phyloP scores from a whole-genome alignment of 1,284 basidiomycete species.

The Omphalotus olearius region DNA sequence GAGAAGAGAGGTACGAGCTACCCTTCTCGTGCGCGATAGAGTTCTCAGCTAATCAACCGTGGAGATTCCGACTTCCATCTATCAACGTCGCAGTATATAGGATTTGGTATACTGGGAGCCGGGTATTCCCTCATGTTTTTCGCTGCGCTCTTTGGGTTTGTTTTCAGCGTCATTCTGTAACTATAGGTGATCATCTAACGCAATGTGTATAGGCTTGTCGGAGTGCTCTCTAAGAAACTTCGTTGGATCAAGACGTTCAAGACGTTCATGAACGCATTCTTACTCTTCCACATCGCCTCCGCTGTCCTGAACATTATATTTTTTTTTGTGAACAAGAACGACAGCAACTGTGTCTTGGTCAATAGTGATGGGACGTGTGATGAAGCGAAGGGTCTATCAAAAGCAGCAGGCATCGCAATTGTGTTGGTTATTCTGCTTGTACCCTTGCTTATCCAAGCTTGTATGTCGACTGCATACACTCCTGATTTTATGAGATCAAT shows the following conservation, averaged over 20 bases:
- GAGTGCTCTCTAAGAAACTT: conserved; percentile 10
- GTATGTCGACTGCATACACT: conserved; percentile 4
- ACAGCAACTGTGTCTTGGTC: conserved; percentile 2
- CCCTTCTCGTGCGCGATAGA: too few species aligned
- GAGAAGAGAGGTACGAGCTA: too few species aligned
- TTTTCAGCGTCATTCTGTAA: background rate
- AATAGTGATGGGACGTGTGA: conserved; percentile 7
- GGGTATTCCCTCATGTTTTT: conserved; percentile 8
- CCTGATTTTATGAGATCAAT: too few species aligned
- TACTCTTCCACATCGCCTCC: conserved; percentile 1
- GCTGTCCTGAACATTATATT: conserved; percentile 11
- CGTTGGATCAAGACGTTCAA: conserved; percentile 8
- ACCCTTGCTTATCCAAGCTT: conserved; percentile 11
- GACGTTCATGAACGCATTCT: conserved; percentile 2
- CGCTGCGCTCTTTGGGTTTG: conserved; percentile 10
- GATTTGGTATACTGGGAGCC: background rate
- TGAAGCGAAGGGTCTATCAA: conserved; percentile 2
- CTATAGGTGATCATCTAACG: background rate
- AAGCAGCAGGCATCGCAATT: conserved; percentile 7
- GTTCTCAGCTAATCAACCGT: too few species aligned
- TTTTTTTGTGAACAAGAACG: conserved; percentile 7
- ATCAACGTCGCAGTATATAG: conserved; percentile 2
- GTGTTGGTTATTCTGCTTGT: conserved; percentile 6
- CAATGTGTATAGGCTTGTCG: conserved; percentile 2
- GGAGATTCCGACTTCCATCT: background rate